Conservation (phyloP, 495 filamentous ascomycete species). For the Zalerion maritima region DNA sequence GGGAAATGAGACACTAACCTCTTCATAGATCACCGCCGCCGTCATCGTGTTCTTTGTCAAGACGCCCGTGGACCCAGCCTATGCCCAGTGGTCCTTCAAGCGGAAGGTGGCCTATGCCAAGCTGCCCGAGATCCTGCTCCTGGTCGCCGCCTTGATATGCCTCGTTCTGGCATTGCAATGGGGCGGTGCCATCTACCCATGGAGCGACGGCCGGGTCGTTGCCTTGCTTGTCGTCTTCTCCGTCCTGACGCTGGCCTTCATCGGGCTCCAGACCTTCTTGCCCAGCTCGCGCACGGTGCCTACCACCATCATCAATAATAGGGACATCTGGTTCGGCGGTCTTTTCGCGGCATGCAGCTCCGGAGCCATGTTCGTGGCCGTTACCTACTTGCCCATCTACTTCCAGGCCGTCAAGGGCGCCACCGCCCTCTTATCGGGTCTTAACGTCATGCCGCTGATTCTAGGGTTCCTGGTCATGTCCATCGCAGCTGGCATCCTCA, state of each 20-base stretch:
- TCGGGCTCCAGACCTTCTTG: conserved; percentile 37
- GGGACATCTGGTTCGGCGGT: conserved; percentile 15
- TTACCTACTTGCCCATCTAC: conserved; percentile 55
- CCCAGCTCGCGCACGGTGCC: no score
- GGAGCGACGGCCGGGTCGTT: conserved; percentile 44
- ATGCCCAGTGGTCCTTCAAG: conserved; percentile 1
- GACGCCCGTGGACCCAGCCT: no score
- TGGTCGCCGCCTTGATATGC: conserved; percentile 49
- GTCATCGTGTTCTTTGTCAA: no score
- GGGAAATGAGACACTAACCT: no score
- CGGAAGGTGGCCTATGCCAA: conserved; percentile 35
- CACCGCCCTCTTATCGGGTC: conserved; percentile 49
- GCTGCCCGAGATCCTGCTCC: conserved; percentile 38
- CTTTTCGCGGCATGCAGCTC: conserved; percentile 12
- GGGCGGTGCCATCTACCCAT: conserved; percentile 49
- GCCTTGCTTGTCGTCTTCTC: conserved; percentile 44
- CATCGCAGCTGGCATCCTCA: conserved; percentile 37
- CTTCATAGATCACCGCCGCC: no score
- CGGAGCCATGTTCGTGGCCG: conserved; percentile 8
- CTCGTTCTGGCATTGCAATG: conserved; percentile 59
- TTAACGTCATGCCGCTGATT: conserved; percentile 53
- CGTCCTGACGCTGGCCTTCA: conserved; percentile 40
- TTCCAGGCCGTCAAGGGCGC: conserved; percentile 65
- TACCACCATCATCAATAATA: conserved; percentile 10
- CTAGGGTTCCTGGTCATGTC: conserved; percentile 42